phyloP scores from a whole-genome alignment of 177 flowering plant species.

The Vitis hybrid region DNA sequence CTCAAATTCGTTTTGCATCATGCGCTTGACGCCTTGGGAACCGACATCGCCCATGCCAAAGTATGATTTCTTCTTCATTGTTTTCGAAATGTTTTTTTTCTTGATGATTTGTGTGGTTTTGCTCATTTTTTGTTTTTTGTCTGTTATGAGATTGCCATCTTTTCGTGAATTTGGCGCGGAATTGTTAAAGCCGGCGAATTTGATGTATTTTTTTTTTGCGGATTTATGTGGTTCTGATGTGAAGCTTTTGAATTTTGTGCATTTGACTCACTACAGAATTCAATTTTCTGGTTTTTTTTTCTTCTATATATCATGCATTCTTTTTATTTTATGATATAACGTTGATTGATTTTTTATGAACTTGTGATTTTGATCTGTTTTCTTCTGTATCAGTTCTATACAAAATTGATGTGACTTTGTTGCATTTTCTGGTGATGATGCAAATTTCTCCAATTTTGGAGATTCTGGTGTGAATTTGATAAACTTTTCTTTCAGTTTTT shows the following conservation, averaged over 20 bases:
- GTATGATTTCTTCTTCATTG: constrained; percentile 4
- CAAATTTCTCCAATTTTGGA: background rate
- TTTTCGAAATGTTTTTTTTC: background rate
- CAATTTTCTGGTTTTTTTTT: background rate
- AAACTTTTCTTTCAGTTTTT: background rate
- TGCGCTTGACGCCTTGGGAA: constrained; percentile 59
- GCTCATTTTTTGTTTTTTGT: background rate
- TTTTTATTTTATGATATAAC: background rate
- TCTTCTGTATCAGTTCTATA: too few species aligned
- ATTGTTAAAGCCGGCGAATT: background rate
- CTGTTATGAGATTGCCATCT: background rate
- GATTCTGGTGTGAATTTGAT: background rate
- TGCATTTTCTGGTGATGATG: background rate
- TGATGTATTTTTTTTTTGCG: background rate
- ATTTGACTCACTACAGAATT: background rate
- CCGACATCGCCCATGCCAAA: constrained; percentile 50
- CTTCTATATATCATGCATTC: too few species aligned
- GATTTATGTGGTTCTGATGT: background rate
- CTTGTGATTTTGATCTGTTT: background rate
- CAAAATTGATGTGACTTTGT: background rate
- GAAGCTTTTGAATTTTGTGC: background rate
- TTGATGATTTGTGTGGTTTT: too few species aligned
- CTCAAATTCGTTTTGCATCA: constrained; percentile 62
- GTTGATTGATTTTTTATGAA: background rate
- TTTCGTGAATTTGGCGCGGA: background rate